Evolutionary conservation across 2,329 filamentous ascomycete genomes (phyloP).

Genomic region (Aspergillus nomiae): DNA sequence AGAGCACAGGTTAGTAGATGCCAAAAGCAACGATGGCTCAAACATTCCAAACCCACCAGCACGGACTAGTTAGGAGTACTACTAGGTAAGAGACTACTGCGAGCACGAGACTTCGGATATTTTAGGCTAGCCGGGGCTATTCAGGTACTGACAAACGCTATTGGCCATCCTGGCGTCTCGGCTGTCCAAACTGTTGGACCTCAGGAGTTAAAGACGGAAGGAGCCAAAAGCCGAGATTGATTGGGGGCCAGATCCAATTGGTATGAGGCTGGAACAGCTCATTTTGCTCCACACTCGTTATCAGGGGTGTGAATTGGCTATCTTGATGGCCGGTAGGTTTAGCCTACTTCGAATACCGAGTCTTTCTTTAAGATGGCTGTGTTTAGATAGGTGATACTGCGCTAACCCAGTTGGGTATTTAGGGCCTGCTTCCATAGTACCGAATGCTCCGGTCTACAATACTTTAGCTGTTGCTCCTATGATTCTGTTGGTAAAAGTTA

Average conservation of each 20-base stretch:
- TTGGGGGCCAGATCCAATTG: not conserved
- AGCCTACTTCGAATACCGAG: not conserved
- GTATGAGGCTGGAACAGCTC: not conserved
- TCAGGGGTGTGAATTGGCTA: not conserved
- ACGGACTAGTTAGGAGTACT: not conserved
- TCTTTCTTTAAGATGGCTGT: not conserved
- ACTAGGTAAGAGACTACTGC: not conserved
- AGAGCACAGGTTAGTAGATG: not conserved
- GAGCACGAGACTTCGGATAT: not conserved
- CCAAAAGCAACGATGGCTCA: not conserved
- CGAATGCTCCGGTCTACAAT: not conserved
- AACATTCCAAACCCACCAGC: not conserved
- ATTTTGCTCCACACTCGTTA: not conserved
- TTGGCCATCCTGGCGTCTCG: not conserved
- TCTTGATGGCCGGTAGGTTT: not conserved
- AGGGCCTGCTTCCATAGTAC: not conserved
- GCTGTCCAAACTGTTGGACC: not conserved
- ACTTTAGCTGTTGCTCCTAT: not conserved
- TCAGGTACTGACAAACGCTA: not conserved
- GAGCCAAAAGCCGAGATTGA: not conserved
- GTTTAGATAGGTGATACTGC: not conserved
- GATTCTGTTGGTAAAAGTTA: not conserved
- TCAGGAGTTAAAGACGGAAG: not conserved
- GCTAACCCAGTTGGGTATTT: not conserved
- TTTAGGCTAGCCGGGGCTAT: not conserved